These are phyloP conservation scores for Cyberlindnera euphorbiae DNA, from an alignment of 805 yeast genomes.

Conservation along the genomic window DNA sequence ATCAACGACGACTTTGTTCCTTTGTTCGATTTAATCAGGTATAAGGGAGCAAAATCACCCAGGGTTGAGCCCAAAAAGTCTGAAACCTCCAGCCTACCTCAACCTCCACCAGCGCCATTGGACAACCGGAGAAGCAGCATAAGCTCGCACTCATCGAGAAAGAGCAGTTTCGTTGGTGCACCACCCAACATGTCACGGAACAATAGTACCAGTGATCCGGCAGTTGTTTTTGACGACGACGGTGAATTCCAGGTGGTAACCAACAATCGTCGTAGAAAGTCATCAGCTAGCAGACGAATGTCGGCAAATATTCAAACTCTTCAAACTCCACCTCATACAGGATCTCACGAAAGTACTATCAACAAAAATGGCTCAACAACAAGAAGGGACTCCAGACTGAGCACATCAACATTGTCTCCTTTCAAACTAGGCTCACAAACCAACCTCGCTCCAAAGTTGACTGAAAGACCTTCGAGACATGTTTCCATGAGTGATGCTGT, in stretches of 20 bases:
- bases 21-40: constrained; percentile 27
- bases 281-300: constrained; percentile 25
- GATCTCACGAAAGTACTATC: no score
- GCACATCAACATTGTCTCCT: no score
- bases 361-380: no score
- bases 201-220: constrained; percentile 17
- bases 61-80: constrained; percentile 13
- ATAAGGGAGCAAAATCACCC: constrained; percentile 18
- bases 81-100: background rate
- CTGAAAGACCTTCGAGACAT: no score
- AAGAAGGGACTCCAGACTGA: no score
- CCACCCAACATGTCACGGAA: constrained; percentile 2
- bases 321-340: no score
- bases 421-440: no score
- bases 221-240: constrained; percentile 27
- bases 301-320: no score
- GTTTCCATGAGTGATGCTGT: background rate
- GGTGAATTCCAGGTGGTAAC: constrained; percentile 32
- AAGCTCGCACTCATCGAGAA: background rate
- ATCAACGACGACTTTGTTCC: constrained; percentile 34
- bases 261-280: constrained; percentile 26
- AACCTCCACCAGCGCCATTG: constrained; percentile 3
- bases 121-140: constrained; percentile 10
- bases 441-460: no score
- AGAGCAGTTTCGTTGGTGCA: constrained; percentile 1